A percentile compares a stretch with the other conserved stretches of the same genome.
Evolutionary conservation across 2,329 filamentous ascomycete genomes (phyloP).

Genomic region (Botrytis squamosa): DNA sequence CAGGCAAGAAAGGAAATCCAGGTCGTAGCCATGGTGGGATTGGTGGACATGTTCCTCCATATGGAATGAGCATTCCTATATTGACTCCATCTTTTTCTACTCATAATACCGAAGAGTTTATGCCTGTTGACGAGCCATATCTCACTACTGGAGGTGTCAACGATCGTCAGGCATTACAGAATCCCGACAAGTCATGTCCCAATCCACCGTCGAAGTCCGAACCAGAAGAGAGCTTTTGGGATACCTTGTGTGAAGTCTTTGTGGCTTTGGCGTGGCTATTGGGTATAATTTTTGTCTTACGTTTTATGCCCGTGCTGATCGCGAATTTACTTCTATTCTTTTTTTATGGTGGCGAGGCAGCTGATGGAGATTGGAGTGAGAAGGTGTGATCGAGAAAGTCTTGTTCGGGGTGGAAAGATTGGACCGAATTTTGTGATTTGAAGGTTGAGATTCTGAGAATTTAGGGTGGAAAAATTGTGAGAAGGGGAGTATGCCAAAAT

Average conservation of each 20-base stretch:
- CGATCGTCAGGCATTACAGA: not conserved
- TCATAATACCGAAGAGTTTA: not conserved
- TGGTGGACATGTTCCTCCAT: not conserved
- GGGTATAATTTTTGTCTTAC: not conserved
- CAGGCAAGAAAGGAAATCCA: too few relatives aligned
- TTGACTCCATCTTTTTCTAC: not conserved
- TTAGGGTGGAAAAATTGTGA: not conserved
- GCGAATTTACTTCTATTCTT: not conserved
- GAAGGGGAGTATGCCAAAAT: not conserved
- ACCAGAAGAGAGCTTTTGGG: not conserved
- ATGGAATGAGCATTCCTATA: not conserved
- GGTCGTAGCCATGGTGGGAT: not conserved
- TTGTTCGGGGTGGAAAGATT: not conserved
- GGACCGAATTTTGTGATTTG: not conserved
- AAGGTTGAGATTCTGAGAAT: not conserved
- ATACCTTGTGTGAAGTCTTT: not conserved
- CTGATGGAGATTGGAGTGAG: not conserved
- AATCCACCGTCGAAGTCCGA: not conserved
- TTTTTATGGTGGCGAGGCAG: not conserved
- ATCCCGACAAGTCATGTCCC: not conserved
- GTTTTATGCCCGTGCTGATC: not conserved
- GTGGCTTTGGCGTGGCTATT: not conserved
- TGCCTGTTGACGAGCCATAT: too few relatives aligned
- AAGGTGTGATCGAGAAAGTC: not conserved
- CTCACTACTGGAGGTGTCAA: not conserved